Conservation (phyloP, 768 basidiomycete species). For the Albatrellus ellisii region DNA sequence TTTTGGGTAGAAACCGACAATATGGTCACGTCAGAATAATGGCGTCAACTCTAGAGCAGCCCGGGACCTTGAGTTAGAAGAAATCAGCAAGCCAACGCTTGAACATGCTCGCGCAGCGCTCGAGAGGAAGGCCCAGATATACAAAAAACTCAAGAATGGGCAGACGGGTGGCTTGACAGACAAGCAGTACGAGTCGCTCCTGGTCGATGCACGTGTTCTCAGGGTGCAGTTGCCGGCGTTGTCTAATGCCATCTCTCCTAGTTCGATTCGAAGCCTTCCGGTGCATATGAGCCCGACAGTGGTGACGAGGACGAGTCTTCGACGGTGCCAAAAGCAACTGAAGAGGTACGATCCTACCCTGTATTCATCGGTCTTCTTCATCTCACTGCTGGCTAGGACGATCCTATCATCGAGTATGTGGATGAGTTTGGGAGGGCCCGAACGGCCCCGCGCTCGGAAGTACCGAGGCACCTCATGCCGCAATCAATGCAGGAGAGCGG, state of each 20-base stretch:
- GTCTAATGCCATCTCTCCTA: constrained; percentile 16
- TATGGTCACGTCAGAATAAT: constrained; percentile 68
- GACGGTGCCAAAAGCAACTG: constrained; percentile 36
- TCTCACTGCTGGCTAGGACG: constrained; percentile 29
- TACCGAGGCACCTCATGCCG: constrained; percentile 52
- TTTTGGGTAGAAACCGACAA: constrained; percentile 48
- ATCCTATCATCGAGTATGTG: constrained; percentile 74
- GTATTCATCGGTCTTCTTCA: background rate
- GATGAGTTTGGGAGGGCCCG: constrained; percentile 80
- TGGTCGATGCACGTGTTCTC: constrained; percentile 57
- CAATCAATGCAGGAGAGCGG: background rate
- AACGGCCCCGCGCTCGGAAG: constrained; percentile 56
- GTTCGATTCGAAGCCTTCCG: constrained; percentile 53
- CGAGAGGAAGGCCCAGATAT: constrained; percentile 69
- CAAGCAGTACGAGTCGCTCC: constrained; percentile 52
- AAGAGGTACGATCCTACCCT: constrained; percentile 27
- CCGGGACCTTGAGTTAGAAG: constrained; percentile 45
- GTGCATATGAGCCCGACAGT: constrained; percentile 51
- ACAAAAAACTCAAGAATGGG: constrained; percentile 66
- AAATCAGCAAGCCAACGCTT: constrained; percentile 50
- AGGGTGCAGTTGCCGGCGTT: background rate
- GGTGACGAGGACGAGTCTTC: constrained; percentile 74
- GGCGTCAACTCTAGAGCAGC: constrained; percentile 52
- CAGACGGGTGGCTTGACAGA: constrained; percentile 69
- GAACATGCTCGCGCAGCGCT: constrained; percentile 60